These are phyloP conservation scores for Lactifluus volemus DNA, from an alignment of 768 basidiomycete genomes.

Conservation along the genomic window DNA sequence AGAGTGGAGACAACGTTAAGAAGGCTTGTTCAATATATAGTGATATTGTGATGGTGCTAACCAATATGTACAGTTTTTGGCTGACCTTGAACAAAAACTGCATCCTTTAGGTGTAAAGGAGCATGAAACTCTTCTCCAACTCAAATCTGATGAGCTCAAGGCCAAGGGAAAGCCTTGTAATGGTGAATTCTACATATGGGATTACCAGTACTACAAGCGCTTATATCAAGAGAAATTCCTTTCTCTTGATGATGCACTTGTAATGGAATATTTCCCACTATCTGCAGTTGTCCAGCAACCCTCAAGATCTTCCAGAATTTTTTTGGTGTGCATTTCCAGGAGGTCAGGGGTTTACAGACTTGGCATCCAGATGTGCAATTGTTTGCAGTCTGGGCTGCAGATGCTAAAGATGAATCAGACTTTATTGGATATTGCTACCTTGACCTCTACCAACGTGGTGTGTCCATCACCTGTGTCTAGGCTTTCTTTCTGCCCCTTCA, in stretches of 20 bases:
- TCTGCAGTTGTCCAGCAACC: constrained; percentile 71
- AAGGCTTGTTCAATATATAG: constrained; percentile 34
- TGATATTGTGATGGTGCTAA: background rate
- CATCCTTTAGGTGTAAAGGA: constrained; percentile 66
- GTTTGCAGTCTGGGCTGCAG: constrained; percentile 79
- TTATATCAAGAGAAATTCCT: constrained; percentile 59
- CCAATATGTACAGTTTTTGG: constrained; percentile 48
- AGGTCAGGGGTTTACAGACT: constrained; percentile 42
- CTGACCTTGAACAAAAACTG: constrained; percentile 66
- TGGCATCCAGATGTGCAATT: constrained; percentile 91
- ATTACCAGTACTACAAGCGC: constrained; percentile 69
- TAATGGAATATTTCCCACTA: constrained; percentile 90
- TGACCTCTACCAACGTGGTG: constrained; percentile 79
- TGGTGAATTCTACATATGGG: constrained; percentile 74
- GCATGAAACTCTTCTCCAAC: constrained; percentile 49
- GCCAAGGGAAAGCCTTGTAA: constrained; percentile 54
- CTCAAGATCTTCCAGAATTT: constrained; percentile 77
- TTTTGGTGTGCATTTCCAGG: constrained; percentile 61
- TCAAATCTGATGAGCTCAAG: constrained; percentile 70
- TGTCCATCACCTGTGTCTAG: constrained; percentile 19
- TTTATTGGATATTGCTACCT: constrained; percentile 88
- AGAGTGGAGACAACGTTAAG: constrained; percentile 51
- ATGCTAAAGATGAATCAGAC: constrained; percentile 56
- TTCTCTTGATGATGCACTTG: constrained; percentile 62
- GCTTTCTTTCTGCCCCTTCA: background rate